phyloP scores from a whole-genome alignment of 139 green algal species.

The Ettlia oleoabundans region DNA sequence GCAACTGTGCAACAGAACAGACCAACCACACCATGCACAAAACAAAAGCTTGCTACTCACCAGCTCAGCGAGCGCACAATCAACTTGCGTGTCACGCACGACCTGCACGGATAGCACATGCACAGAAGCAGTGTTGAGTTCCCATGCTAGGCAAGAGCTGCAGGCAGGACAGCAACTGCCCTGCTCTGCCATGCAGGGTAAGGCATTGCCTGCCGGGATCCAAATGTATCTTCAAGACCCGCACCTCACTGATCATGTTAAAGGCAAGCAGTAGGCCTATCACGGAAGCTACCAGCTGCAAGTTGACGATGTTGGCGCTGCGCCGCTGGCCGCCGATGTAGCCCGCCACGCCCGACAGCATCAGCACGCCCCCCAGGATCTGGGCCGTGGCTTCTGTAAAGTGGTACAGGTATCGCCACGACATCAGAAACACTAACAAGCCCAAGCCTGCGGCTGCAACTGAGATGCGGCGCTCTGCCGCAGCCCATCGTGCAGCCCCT shows the following conservation, averaged over 20 bases:
- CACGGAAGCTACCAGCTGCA: constrained; percentile 47
- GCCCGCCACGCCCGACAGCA: constrained; percentile 5
- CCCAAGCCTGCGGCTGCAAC: background rate
- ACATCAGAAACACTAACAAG: background rate
- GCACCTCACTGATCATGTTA: constrained; percentile 49
- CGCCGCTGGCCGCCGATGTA: constrained; percentile 34
- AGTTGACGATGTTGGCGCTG: constrained; percentile 29
- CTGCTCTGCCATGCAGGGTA: too few relatives aligned
- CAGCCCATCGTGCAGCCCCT: background rate
- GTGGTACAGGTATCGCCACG: background rate
- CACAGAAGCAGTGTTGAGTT: background rate
- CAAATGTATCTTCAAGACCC: too few relatives aligned
- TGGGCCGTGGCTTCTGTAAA: background rate
- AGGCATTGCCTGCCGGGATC: too few relatives aligned
- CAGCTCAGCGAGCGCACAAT: constrained; percentile 66
- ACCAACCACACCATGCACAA: too few relatives aligned
- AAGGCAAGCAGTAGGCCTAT: constrained; percentile 57
- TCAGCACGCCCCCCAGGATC: constrained; percentile 36
- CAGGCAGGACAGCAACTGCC: background rate
- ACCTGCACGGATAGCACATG: background rate
- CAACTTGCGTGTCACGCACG: constrained; percentile 36
- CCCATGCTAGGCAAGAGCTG: background rate
- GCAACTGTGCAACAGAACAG: too few relatives aligned
- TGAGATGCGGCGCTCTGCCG: too few relatives aligned
- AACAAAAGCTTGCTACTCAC: too few relatives aligned